Conservation (phyloP, 345 rosid species). For the Aquilaria sinensis region DNA sequence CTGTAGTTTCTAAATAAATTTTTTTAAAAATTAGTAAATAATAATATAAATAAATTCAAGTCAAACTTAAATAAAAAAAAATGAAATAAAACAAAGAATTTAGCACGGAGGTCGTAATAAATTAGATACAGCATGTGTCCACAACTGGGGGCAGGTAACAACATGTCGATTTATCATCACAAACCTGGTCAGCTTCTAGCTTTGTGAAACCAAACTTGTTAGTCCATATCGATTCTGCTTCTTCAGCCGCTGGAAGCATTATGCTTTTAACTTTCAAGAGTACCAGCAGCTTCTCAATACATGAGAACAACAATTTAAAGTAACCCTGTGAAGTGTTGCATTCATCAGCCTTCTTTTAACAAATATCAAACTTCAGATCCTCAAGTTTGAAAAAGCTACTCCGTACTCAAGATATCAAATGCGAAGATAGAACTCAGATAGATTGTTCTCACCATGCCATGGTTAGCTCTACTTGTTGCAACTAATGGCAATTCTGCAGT, state of each 20-base stretch:
- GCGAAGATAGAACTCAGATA: neutral
- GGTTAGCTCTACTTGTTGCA: slow-evolving; percentile 65
- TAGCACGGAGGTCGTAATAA: neutral
- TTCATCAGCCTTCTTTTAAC: too few species aligned
- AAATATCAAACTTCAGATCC: neutral
- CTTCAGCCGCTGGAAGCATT: slow-evolving; percentile 79
- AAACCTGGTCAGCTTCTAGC: slow-evolving; percentile 55
- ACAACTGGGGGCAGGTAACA: neutral
- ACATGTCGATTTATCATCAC: slow-evolving; percentile 5
- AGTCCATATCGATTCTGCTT: slow-evolving; percentile 78
- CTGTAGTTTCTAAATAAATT: too few species aligned
- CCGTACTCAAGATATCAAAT: neutral
- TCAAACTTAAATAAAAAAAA: too few species aligned
- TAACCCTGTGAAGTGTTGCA: slow-evolving; percentile 43
- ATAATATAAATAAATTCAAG: too few species aligned
- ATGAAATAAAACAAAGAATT: too few species aligned
- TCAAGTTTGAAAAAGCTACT: neutral
- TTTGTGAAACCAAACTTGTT: slow-evolving; percentile 62
- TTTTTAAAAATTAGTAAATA: too few species aligned
- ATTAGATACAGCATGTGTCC: neutral
- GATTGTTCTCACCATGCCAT: slow-evolving; percentile 57
- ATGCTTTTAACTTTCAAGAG: slow-evolving; percentile 53
- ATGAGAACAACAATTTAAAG: slow-evolving; percentile 62
- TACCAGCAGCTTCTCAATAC: slow-evolving; percentile 64
- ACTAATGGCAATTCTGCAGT: slow-evolving; percentile 93